These are phyloP conservation scores for Marchantia polymorpha DNA, from an alignment of 225 moss, liverwort and hornwort species.

Conservation along the genomic window DNA sequence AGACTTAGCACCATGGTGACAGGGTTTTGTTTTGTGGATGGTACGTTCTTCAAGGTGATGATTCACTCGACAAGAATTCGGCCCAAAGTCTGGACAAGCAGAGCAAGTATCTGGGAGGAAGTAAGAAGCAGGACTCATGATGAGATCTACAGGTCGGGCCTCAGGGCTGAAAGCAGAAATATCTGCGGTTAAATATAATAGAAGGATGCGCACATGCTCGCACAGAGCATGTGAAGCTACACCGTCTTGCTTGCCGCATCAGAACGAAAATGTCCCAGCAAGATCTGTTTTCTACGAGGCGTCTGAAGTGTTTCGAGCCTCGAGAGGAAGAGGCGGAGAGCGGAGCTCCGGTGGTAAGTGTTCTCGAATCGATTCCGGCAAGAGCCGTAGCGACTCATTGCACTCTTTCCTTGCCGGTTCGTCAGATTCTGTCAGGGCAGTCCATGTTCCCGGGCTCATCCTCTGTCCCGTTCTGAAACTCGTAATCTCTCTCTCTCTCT, in stretches of 20 bases:
- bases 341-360: not conserved
- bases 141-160: not conserved
- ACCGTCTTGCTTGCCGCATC: too few species aligned
- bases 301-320: not conserved
- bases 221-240: too few species aligned
- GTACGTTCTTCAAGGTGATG: too few species aligned
- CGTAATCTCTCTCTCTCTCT: not conserved
- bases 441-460: not conserved
- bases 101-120: not conserved
- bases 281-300: not conserved
- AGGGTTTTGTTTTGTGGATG: too few species aligned
- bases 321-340: not conserved
- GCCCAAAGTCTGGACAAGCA: not conserved
- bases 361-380: not conserved
- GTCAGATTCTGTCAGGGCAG: not conserved
- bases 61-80: too few species aligned
- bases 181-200: too few species aligned
- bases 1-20: too few species aligned
- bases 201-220: too few species aligned
- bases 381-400: not conserved
- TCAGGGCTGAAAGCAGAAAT: too few species aligned
- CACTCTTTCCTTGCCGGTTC: not conserved
- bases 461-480: not conserved
- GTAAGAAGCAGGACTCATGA: not conserved
- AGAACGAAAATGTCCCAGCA: too few species aligned